phyloP scores from a whole-genome alignment of 116 monocot genomes.

The Posidonia oceanica region DNA sequence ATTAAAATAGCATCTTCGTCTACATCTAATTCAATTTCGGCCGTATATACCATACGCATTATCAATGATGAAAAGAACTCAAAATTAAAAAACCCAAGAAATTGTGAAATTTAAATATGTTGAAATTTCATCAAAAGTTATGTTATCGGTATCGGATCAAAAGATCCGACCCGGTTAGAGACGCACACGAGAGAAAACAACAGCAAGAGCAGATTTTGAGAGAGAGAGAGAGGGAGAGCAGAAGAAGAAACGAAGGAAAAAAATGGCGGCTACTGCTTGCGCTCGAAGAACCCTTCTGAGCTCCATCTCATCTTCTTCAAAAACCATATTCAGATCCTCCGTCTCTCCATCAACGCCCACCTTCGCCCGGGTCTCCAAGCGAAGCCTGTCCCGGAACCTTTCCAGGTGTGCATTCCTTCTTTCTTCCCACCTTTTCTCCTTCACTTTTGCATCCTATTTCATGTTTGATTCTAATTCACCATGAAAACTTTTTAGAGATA shows the following conservation, averaged over 20 bases:
- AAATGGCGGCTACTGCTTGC: constrained; percentile 3
- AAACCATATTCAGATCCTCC: background rate
- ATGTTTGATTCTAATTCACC: too few relatives aligned
- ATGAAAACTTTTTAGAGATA: too few relatives aligned
- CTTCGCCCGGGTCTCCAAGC: background rate
- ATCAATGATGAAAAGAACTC: too few relatives aligned
- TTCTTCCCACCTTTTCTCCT: background rate
- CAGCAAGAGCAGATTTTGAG: too few relatives aligned
- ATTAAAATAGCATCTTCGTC: too few relatives aligned
- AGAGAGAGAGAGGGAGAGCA: too few relatives aligned
- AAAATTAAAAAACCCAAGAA: too few relatives aligned
- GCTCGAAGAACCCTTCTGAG: constrained; percentile 6
- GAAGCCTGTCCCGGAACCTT: background rate
- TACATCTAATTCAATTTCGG: too few relatives aligned
- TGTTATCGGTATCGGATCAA: too few relatives aligned
- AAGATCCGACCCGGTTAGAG: background rate
- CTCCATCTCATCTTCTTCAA: constrained; percentile 1
- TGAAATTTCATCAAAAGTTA: too few relatives aligned
- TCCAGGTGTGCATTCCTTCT: background rate
- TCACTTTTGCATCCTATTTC: background rate
- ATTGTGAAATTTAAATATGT: too few relatives aligned
- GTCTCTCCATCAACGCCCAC: background rate
- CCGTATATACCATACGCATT: too few relatives aligned
- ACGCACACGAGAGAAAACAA: background rate
- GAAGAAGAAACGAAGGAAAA: background rate